Percentiles rank a stretch among this genome's conserved stretches.
Conservation (phyloP, 306 rosid genomes). For the Arachis hypogaea region DNA sequence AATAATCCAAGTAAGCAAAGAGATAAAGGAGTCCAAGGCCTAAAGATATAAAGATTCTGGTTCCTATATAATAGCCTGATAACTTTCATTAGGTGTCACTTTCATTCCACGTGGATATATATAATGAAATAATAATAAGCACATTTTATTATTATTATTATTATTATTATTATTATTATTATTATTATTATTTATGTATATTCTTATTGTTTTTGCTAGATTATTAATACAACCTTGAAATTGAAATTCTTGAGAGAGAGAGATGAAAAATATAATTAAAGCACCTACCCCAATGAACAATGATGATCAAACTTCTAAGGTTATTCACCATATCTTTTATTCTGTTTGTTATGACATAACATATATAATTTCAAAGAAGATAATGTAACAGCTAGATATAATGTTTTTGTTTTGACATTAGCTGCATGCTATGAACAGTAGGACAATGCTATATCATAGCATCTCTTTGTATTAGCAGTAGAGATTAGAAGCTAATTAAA, state of each 20-base stretch:
- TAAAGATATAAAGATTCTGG: slow-evolving; percentile 29
- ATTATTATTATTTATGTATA: no score
- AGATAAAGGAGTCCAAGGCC: slow-evolving; percentile 27
- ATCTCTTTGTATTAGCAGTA: no score
- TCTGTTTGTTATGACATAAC: not conserved
- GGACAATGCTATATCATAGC: not conserved
- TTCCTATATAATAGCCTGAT: slow-evolving; percentile 1
- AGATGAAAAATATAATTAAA: not conserved
- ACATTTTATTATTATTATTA: not conserved
- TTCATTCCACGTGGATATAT: slow-evolving; percentile 24
- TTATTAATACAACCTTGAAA: slow-evolving; percentile 3
- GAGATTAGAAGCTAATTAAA: no score
- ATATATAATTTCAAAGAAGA: not conserved
- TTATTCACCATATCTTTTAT: slow-evolving; percentile 6
- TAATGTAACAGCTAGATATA: slow-evolving; percentile 26
- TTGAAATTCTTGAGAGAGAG: not conserved
- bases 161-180: not conserved
- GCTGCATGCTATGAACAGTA: no score
- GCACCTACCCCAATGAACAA: not conserved
- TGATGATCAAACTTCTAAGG: not conserved
- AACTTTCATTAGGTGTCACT: slow-evolving; percentile 31
- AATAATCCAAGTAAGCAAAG: not conserved
- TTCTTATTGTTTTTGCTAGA: not conserved
- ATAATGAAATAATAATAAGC: not conserved
- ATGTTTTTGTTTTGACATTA: not conserved